Conservation (phyloP, 139 green algal genomes). For the Coccomyxa sp. region DNA sequence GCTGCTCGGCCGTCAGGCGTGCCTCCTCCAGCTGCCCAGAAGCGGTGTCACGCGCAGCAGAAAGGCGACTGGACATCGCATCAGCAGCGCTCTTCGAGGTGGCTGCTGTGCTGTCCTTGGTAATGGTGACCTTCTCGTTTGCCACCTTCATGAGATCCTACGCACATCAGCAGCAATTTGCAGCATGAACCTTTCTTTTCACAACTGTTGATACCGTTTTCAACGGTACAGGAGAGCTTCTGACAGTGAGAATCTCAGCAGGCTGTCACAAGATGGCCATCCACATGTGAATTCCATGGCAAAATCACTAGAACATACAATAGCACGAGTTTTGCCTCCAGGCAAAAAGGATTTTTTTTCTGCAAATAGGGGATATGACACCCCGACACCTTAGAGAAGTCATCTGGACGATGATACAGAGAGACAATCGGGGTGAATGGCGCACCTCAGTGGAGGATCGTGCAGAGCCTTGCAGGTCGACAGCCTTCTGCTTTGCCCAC, state of each 20-base stretch:
- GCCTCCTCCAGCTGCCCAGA: constrained; percentile 9
- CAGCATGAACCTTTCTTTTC: not conserved
- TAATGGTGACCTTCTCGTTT: not conserved
- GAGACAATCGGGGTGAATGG: not conserved
- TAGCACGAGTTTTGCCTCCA: not conserved
- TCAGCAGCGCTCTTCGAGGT: not conserved
- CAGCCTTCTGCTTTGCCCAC: not conserved
- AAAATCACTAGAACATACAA: not conserved
- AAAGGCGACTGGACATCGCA: not conserved
- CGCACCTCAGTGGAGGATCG: not conserved
- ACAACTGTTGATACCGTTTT: no score
- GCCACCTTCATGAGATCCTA: not conserved
- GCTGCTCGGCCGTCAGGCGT: constrained; percentile 1
- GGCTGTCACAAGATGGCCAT: no score
- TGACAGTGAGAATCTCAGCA: no score
- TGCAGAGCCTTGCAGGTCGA: not conserved
- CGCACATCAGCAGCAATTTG: not conserved
- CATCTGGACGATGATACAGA: not conserved
- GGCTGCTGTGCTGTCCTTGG: not conserved
- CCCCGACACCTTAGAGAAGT: not conserved
- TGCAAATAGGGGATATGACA: not conserved
- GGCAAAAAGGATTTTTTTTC: not conserved
- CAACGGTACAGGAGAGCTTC: no score
- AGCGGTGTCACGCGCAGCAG: constrained; percentile 3
- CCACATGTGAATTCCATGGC: no score